A percentile compares a stretch with the other conserved stretches of the same genome.
Conservation (phyloP, 2,329 filamentous ascomycete genomes). For the Botrytis sinoallii region DNA sequence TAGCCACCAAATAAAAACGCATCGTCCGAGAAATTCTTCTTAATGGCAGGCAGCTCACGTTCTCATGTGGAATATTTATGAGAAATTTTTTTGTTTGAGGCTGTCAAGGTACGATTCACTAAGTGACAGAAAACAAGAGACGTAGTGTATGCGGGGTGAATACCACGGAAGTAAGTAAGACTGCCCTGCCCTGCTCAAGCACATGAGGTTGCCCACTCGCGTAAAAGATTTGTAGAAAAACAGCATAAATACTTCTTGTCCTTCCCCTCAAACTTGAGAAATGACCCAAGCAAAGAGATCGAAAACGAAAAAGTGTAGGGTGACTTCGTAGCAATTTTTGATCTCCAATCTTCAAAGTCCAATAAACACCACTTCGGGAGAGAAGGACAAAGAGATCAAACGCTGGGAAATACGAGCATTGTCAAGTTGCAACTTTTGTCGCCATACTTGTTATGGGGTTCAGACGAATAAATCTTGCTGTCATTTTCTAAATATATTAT, state of each 20-base stretch:
- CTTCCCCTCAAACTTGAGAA: background rate
- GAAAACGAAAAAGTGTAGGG: too few relatives aligned
- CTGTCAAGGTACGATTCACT: background rate
- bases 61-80: background rate
- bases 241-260: background rate
- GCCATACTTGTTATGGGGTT: rapidly evolving
- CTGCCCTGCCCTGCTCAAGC: background rate
- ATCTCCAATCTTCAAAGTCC: background rate
- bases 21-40: too few relatives aligned
- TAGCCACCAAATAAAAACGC: background rate
- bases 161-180: background rate
- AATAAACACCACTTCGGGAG: background rate
- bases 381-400: background rate
- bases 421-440: background rate
- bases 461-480: background rate
- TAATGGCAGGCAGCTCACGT: too few relatives aligned
- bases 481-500: background rate
- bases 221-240: background rate
- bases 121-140: rapidly evolving
- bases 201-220: background rate
- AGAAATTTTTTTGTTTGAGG: background rate
- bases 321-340: too few relatives aligned
- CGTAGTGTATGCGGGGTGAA: background rate
- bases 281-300: too few relatives aligned
- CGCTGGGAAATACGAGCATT: background rate